These are phyloP conservation scores for Scedosporium boydii DNA, from an alignment of 2,329 filamentous ascomycete genomes.

Conservation along the genomic window DNA sequence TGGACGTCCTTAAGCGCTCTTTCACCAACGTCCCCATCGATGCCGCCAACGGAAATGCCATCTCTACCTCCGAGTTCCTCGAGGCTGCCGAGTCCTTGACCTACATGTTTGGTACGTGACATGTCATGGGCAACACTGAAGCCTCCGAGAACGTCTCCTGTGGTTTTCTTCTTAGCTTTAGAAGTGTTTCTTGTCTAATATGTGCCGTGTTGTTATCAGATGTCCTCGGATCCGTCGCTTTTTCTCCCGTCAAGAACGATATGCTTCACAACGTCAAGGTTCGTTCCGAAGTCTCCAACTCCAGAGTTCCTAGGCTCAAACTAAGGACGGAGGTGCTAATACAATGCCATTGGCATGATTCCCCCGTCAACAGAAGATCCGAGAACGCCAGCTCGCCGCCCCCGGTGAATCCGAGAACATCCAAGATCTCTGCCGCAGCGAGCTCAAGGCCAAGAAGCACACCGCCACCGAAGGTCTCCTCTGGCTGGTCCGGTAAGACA, in stretches of 20 bases:
- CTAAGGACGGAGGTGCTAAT: too few relatives aligned
- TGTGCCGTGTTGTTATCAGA: conserved; percentile 28
- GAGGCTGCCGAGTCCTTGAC: conserved; percentile 82
- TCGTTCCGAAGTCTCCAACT: conserved; percentile 12
- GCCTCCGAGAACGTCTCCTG: not conserved
- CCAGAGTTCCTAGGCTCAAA: not conserved
- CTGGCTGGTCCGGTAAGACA: conserved; percentile 73
- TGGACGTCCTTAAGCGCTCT: conserved; percentile 74
- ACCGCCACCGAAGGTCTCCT: conserved; percentile 79
- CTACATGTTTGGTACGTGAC: conserved; percentile 65
- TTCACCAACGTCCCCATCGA: conserved; percentile 78
- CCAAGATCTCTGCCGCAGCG: conserved; percentile 76
- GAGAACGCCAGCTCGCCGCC: conserved; percentile 68
- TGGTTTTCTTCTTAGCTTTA: not conserved
- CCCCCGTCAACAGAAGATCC: conserved; percentile 61
- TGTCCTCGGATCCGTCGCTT: conserved; percentile 61
- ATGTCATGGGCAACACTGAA: not conserved
- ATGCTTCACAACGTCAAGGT: conserved; percentile 89
- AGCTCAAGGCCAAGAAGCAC: conserved; percentile 85
- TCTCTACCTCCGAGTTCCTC: conserved; percentile 80
- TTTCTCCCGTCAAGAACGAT: conserved; percentile 84
- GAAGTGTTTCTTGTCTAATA: not conserved
- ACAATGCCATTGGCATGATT: not conserved
- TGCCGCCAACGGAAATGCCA: conserved; percentile 61
- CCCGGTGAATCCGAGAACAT: conserved; percentile 73